Evolutionary conservation across 495 filamentous ascomycete genomes (phyloP).

Genomic region (Neurospora cerealis): DNA sequence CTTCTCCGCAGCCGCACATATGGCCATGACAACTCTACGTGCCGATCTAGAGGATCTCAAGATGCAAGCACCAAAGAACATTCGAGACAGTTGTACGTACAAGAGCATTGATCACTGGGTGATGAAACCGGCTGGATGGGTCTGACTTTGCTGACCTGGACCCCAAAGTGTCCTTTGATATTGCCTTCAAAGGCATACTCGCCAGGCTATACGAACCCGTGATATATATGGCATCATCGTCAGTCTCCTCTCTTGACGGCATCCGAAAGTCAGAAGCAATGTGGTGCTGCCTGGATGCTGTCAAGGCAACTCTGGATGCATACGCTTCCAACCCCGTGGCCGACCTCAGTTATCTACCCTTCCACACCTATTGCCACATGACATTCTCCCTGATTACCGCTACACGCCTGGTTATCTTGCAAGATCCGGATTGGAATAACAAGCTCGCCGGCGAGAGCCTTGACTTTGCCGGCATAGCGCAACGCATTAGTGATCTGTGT

Average conservation of each 20-base stretch:
- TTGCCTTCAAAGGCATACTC: slow-evolving; percentile 6
- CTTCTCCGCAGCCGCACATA: slow-evolving; percentile 7
- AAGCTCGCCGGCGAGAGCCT: slow-evolving; percentile 5
- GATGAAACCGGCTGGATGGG: neutral
- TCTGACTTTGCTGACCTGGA: neutral
- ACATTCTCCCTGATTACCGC: slow-evolving; percentile 13
- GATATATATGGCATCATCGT: slow-evolving; percentile 6
- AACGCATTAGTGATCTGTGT: slow-evolving; percentile 6
- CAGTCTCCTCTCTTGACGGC: neutral
- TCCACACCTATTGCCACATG: slow-evolving; percentile 2
- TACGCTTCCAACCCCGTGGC: slow-evolving; percentile 6
- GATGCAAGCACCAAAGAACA: neutral
- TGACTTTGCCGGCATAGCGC: slow-evolving; percentile 4
- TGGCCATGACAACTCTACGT: slow-evolving; percentile 10
- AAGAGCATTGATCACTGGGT: neutral
- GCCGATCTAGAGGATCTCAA: slow-evolving; percentile 9
- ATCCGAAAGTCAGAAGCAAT: slow-evolving; percentile 9
- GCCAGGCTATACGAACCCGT: slow-evolving; percentile 16
- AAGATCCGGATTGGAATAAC: slow-evolving; percentile 16
- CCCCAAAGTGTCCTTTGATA: slow-evolving; percentile 6
- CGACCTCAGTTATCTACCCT: slow-evolving; percentile 7
- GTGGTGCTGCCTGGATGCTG: slow-evolving; percentile 11
- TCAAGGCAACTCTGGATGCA: slow-evolving; percentile 6
- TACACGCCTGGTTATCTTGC: slow-evolving; percentile 9
- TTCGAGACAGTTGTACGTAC: slow-evolving; percentile 8